phyloP scores from a whole-genome alignment of 179 eudicot species.

The Spergularia azorica region DNA sequence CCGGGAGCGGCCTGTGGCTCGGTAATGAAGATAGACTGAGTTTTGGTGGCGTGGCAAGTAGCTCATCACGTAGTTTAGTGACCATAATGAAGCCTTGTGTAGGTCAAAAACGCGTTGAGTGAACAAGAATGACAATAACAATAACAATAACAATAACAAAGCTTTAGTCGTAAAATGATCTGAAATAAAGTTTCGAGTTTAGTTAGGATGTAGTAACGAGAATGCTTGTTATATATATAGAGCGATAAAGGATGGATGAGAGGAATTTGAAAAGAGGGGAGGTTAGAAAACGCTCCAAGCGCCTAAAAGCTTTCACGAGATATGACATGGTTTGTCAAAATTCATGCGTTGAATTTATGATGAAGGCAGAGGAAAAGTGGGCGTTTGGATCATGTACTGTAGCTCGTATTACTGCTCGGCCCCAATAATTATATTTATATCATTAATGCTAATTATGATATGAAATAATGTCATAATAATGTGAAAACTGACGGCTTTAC shows the following conservation, averaged over 20 bases:
- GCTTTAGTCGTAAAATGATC: no score
- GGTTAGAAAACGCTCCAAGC: slow-evolving; percentile 31
- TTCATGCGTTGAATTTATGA: slow-evolving; percentile 21
- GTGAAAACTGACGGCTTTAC: not conserved
- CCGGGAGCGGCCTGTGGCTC: slow-evolving; percentile 29
- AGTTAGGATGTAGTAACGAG: not conserved
- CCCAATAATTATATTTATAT: not conserved
- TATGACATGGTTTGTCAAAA: slow-evolving; percentile 16
- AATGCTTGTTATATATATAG: slow-evolving; percentile 1
- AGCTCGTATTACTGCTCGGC: slow-evolving; percentile 9
- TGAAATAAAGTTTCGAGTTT: not conserved
- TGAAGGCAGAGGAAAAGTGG: slow-evolving; percentile 12
- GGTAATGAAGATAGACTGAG: slow-evolving; percentile 44
- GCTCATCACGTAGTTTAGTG: slow-evolving; percentile 8
- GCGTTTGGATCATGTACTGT: not conserved
- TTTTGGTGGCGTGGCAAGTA: slow-evolving; percentile 34
- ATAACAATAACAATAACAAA: no score
- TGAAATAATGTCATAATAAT: slow-evolving; percentile 2
- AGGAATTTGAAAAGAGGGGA: slow-evolving; percentile 25
- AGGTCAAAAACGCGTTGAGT: not conserved
- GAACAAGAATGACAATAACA: not conserved
- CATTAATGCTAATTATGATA: slow-evolving; percentile 12
- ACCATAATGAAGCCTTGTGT: slow-evolving; percentile 5
- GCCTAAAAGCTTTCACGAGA: slow-evolving; percentile 33
- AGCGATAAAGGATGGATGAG: not conserved